Base-by-base conservation (phyloP, 768 basidiomycete genomes). In the Kwoniella europaea region DNA sequence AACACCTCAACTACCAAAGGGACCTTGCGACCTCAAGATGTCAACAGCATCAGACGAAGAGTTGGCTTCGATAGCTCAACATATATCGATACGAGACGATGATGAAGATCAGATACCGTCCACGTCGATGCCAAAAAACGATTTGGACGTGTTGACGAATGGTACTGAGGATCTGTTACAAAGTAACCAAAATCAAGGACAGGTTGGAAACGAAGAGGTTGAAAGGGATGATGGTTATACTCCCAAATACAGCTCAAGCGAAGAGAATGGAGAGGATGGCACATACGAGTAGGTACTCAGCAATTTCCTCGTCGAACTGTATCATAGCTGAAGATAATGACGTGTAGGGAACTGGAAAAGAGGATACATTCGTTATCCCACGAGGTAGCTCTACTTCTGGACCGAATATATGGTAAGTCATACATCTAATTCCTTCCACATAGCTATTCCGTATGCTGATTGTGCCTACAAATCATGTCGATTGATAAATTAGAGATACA, bases 401-500 rank as follows among this genome's bases (percentile, higher is more conserved):
- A 75, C 22, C 42, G 46, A 42, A 74, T 79, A 41, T 79, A 79
- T 64, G 78, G 78, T 75, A 43, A 27, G 73, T 65, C 16, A 10
- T 60, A 63, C 41, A 73, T 35, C 29, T 62, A 7, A 20, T 13
- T 5, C 13, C 5, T 58, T 35, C 3, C 22, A 16, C 12, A 56
- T n/a, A 56, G 18, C 24, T 4, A 10, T 7, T 27, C 2, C 55
- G 29, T 59, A 50, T 50, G 18, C 46, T 18, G 18, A 15, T 18
- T 15, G 13, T 16, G 29, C 1, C 29, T 59, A 1, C 4, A 29
- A 12, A 18, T n/a, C n/a, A 6, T 35, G 41, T 35, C 41, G 27
- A 18, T 42, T 63, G 18, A 9, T 3, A 54, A 50, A 67, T 29
- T 78, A 94, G 93, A 94, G 85, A 93, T 95, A 62, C 92, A 96